Evolutionary conservation across 345 rosid species (phyloP), one percentile per base, ranked within the genome.

Genomic region (Gossypium anomalum): DNA sequence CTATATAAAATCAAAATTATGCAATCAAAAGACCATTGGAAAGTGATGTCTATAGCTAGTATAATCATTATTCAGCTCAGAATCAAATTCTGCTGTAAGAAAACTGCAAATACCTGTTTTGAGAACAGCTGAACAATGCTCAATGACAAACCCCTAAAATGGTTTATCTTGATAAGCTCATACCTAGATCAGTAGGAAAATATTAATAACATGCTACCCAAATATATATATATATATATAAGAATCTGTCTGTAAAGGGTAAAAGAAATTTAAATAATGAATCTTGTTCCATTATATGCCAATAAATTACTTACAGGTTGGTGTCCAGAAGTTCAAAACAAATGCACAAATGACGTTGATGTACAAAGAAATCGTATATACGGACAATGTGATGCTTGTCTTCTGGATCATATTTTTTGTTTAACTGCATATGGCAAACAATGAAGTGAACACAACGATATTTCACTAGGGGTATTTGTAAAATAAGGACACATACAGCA

Each of bases 371-470:
- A 82, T 95, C 99, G 78, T 91, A 89, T 70, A 95, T 90, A 76
- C 99, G 98, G 84, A 95, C 99, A 72, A 95, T 91, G 83, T 95
- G 99, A 89, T 90, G 89, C 86, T 93, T 93, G 81, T 95, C 99
- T 79, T 91, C 98, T 3, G 94, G 99, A 85, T 95, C 99, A 85
- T 90, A 91, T 82, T 93, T 93, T 87, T 84, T 91, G 85, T 95
- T 95, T 84, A 95, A 85, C 99, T 95, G 90, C 81, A 81, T 3
- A 83, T 6, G 19, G 47, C 25, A 73, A 78, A 70, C 60, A 59
- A 70, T 78, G 71, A 82, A 63, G 72, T 34, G 69, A 58, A 74
- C 51, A 70, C 15, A 60, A 22, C 0, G 12, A 68, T 44, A 64
- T 48, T 22, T 64, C 56, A 77, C 43, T 23, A 72, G 3, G 20